phyloP scores from a whole-genome alignment of 1,139 yeast species.

The Eremothecium gossypii region DNA sequence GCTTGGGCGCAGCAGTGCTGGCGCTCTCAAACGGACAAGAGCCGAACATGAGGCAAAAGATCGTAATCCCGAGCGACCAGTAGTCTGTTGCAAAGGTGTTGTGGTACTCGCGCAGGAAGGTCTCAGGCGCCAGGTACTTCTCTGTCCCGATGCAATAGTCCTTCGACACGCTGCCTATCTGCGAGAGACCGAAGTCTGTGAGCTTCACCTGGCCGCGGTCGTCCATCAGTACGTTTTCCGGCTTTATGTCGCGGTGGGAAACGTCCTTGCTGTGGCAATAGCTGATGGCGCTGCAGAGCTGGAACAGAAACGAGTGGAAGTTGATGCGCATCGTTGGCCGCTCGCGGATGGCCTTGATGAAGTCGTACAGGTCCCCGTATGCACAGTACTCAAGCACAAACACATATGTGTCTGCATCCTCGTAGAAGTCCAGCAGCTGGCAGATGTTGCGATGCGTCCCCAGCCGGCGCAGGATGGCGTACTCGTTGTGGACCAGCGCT shows the following conservation, averaged over 20 bases:
- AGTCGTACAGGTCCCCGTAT: slow-evolving; percentile 85
- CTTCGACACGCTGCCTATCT: slow-evolving; percentile 45
- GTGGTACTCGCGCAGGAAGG: slow-evolving; percentile 33
- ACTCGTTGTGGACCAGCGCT: slow-evolving; percentile 18
- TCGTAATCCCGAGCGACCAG: slow-evolving; percentile 84
- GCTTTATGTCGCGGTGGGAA: slow-evolving; percentile 79
- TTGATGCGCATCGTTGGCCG: slow-evolving; percentile 21
- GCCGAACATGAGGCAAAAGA: slow-evolving; percentile 74
- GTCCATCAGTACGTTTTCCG: slow-evolving; percentile 69
- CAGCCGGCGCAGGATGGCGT: slow-evolving; percentile 16
- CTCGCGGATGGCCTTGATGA: slow-evolving; percentile 42
- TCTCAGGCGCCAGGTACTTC: slow-evolving; percentile 92
- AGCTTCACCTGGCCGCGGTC: slow-evolving; percentile 61
- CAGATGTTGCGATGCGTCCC: slow-evolving; percentile 39
- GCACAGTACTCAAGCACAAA: slow-evolving; percentile 77
- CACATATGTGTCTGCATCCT: slow-evolving; percentile 39
- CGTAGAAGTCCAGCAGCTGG: slow-evolving; percentile 61
- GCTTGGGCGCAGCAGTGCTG: slow-evolving; percentile 3
- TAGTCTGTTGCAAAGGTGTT: slow-evolving; percentile 68
- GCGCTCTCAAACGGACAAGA: slow-evolving; percentile 76
- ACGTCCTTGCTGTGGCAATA: slow-evolving; percentile 65
- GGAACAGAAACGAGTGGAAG: slow-evolving; percentile 47
- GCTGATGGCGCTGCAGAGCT: slow-evolving; percentile 60
- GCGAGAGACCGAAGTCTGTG: slow-evolving; percentile 86
- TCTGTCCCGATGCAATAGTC: slow-evolving; percentile 90